phyloP scores from a whole-genome alignment of 78 protist genomes.

The Mantamonas sphyraenae region DNA sequence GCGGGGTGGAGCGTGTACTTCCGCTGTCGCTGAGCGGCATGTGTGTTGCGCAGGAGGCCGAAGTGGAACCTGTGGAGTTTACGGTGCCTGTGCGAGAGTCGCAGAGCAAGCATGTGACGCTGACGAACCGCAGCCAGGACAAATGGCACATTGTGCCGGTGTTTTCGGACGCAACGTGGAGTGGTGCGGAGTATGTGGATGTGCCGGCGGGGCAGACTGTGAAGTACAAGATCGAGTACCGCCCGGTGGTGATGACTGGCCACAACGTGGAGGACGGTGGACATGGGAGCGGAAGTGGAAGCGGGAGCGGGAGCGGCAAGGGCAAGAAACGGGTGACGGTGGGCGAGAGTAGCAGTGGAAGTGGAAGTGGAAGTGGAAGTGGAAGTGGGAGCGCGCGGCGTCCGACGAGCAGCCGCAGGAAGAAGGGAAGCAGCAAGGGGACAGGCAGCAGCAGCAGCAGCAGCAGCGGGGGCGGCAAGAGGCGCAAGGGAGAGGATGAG shows the following conservation, averaged over 20 bases:
- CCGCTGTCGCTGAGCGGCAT: slow-evolving; percentile 36
- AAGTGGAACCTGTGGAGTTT: slow-evolving; percentile 4
- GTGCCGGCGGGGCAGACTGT: slow-evolving; percentile 4
- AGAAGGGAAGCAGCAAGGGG: no score
- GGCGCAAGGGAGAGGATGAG: no score
- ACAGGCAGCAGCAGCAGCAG: no score
- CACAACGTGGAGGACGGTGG: no score
- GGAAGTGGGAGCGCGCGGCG: no score
- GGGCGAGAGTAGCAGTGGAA: not conserved
- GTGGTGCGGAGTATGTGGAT: slow-evolving; percentile 24
- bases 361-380: no score
- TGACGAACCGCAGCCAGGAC: slow-evolving; percentile 4
- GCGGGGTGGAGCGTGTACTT: no score
- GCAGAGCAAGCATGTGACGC: not conserved
- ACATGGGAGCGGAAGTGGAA: no score
- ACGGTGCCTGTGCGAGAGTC: slow-evolving; percentile 31
- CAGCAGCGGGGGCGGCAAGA: no score
- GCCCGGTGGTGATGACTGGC: slow-evolving; percentile 44
- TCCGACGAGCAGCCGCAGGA: no score
- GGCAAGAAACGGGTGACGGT: not conserved
- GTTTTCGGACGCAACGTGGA: slow-evolving; percentile 28
- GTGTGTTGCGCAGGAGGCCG: slow-evolving; percentile 16
- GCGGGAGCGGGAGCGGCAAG: no score
- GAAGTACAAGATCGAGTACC: slow-evolving; percentile 28
- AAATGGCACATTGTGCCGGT: slow-evolving; percentile 49